Percentiles rank a stretch among this genome's conserved stretches.
Conservation (phyloP, 1,284 basidiomycete species). For the Fomitopsis betulina region DNA sequence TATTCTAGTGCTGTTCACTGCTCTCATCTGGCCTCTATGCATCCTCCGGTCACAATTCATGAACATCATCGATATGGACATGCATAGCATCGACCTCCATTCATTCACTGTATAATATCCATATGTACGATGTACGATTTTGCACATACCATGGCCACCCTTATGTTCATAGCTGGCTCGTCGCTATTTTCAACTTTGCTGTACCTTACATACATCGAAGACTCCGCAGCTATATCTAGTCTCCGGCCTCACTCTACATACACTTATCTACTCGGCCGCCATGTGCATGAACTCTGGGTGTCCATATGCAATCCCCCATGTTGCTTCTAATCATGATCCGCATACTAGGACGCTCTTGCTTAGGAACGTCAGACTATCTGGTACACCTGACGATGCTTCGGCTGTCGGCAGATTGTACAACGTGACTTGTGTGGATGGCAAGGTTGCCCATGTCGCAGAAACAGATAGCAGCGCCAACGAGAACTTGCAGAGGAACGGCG, state of each 20-base stretch:
- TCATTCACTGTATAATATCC: neutral
- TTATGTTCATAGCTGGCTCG: neutral
- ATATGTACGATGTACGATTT: neutral
- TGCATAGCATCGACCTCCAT: neutral
- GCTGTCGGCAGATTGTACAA: constrained; percentile 19
- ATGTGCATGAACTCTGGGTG: neutral
- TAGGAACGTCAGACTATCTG: neutral
- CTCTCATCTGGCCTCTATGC: neutral
- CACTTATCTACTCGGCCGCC: neutral
- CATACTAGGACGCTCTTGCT: neutral
- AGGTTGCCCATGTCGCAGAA: constrained; percentile 13
- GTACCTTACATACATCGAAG: no score
- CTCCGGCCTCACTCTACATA: neutral
- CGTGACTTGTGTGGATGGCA: constrained; percentile 21
- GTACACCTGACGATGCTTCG: constrained; percentile 10
- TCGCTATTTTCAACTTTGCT: neutral
- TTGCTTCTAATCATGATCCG: no score
- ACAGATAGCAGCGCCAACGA: constrained; percentile 5
- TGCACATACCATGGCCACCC: neutral
- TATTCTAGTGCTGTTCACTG: neutral
- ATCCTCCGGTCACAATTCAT: neutral
- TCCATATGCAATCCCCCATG: neutral
- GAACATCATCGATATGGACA: neutral
- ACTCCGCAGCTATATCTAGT: no score
- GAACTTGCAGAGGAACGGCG: neutral